Evolutionary conservation across 179 eudicot genomes (phyloP), one percentile per base, ranked within the genome.

Genomic region (Gypsophila paniculata): DNA sequence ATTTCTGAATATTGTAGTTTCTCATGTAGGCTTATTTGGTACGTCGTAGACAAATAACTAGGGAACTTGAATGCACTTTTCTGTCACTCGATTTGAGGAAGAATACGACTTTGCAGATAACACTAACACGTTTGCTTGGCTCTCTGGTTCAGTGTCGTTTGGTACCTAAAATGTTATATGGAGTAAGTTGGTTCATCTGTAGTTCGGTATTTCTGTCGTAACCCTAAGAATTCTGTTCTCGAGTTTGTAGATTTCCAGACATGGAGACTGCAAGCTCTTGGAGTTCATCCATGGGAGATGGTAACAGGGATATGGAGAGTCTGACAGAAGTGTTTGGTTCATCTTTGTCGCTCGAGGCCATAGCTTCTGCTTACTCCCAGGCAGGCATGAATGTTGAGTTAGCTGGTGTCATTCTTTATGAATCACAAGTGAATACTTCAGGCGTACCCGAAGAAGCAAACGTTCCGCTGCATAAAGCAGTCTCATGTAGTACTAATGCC

Each of bases 321-420:
- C 79, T 91, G 79, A 83, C 83, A 70, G 87, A 89, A 55, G 85
- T 88, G 13, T 91, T 91, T 81, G 89, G 90, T 62, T 83, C 91
- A 10, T 63, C 81, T 32, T 84, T 85, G 60, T 87, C 93, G 18
- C 85, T 87, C 0, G 80, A 88, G 68, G 85, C 78, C 69, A 87
- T 90, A 69, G 76, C 87, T 62, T 76, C 86, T 44, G 93, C 91
- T 57, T 90, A 88, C 77, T 76, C 80, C 55, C 81, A 82, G 79
- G 82, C 93, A 70, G 85, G 83, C 38, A 76, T 75, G 25, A 44
- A 88, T 75, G 52, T 84, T 65, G 63, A 73, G 15, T 38, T 73
- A 71, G 86, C 93, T 49, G 84, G 87, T 52, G 87, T 81, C 29
- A 77, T 88, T 68, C 85, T 90, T 46, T 77, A 76, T 72, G 83